Conservation (phyloP, 305 asterid species). For the Solanum hybrid region DNA sequence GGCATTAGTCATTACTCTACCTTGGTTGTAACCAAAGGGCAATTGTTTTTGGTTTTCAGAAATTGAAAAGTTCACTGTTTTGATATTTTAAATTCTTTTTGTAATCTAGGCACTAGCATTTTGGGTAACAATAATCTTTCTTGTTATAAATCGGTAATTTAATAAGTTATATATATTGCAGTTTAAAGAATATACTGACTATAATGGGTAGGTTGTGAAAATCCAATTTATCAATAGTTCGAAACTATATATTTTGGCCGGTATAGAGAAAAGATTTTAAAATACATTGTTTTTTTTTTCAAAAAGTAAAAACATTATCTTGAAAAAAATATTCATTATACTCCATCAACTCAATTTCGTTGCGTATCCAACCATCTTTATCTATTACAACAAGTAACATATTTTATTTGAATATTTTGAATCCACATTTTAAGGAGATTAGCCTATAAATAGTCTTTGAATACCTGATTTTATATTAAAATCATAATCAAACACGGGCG, state of each 20-base stretch:
- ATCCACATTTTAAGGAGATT: background rate
- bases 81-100: background rate
- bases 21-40: background rate
- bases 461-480: background rate
- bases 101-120: background rate
- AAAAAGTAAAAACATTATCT: background rate
- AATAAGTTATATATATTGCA: no score
- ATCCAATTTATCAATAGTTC: no score
- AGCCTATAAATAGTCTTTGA: background rate
- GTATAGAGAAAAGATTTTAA: background rate
- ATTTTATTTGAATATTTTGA: background rate
- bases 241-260: background rate
- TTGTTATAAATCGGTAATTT: background rate
- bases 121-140: background rate
- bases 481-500: background rate
- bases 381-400: background rate
- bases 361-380: background rate
- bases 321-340: no score
- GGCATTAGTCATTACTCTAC: background rate
- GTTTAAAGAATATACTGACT: background rate
- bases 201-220: background rate
- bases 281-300: background rate
- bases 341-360: no score
- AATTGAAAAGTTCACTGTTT: background rate
- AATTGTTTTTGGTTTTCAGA: background rate